These are phyloP conservation scores for Diatrype stigma DNA, from an alignment of 2,329 filamentous ascomycete species.

Conservation along the genomic window DNA sequence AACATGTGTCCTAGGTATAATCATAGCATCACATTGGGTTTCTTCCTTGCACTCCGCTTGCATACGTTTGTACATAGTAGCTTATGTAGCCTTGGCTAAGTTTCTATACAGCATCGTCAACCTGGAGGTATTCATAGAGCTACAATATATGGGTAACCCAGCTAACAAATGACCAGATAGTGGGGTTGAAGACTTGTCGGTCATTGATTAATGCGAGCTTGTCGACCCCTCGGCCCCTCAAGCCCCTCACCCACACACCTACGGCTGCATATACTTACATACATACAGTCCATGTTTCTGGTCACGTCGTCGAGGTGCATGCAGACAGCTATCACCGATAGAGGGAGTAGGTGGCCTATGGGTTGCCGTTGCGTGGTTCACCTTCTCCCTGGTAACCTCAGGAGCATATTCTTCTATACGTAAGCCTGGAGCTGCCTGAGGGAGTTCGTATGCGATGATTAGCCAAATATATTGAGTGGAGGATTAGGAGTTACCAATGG, in stretches of 20 bases:
- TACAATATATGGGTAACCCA: not conserved
- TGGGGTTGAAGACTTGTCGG: not conserved
- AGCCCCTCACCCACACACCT: not conserved
- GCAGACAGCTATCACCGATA: not conserved
- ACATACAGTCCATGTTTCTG: not conserved
- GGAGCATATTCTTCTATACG: not conserved
- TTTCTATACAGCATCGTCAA: no score
- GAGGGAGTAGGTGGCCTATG: not conserved
- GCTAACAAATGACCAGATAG: not conserved
- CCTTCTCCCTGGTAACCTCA: not conserved
- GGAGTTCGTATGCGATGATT: not conserved
- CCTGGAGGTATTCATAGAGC: no score
- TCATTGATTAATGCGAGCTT: not conserved
- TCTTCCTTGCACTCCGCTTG: not conserved
- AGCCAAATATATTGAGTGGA: not conserved
- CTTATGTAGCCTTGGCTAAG: no score
- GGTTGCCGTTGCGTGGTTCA: not conserved
- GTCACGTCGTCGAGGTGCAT: not conserved
- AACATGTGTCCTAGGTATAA: no score
- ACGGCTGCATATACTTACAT: not conserved
- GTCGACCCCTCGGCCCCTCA: not conserved
- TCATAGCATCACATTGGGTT: no score
- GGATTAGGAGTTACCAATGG: not conserved
- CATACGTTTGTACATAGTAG: no score
- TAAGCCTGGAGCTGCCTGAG: not conserved